These are phyloP conservation scores for Cryptococcus maquisensis DNA, from an alignment of 1,284 basidiomycete genomes.

Conservation along the genomic window DNA sequence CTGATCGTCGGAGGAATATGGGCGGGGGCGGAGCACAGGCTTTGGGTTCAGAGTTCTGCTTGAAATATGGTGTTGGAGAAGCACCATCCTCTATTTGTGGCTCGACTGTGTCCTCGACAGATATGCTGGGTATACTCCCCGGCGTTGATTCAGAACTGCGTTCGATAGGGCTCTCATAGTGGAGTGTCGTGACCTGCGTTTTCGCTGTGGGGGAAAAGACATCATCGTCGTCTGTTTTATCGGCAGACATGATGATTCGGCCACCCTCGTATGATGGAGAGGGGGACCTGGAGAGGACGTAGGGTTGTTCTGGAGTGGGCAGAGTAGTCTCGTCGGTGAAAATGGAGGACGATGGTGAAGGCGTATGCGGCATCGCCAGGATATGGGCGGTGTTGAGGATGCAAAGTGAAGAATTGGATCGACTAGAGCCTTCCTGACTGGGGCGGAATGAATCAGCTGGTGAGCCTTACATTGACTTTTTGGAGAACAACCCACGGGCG, in stretches of 20 bases:
- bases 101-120: not conserved
- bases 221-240: slow-evolving; percentile 1
- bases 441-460: no score
- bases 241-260: not conserved
- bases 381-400: no score
- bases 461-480: no score
- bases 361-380: not conserved
- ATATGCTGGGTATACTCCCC: not conserved
- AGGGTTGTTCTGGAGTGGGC: slow-evolving; percentile 15
- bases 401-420: no score
- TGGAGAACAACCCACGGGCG: no score
- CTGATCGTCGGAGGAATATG: slow-evolving; percentile 26
- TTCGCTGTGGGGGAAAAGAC: slow-evolving; percentile 7
- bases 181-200: not conserved
- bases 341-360: slow-evolving; percentile 8
- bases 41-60: not conserved
- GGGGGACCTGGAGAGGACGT: slow-evolving; percentile 1
- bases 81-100: not conserved
- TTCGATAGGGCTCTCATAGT: not conserved
- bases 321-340: slow-evolving; percentile 11
- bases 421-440: no score
- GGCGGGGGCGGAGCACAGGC: slow-evolving; percentile 25
- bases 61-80: slow-evolving; percentile 12
- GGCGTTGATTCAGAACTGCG: not conserved
- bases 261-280: not conserved